Conservation (phyloP, 139 green algal species). For the Chlamydomonas incerta region DNA sequence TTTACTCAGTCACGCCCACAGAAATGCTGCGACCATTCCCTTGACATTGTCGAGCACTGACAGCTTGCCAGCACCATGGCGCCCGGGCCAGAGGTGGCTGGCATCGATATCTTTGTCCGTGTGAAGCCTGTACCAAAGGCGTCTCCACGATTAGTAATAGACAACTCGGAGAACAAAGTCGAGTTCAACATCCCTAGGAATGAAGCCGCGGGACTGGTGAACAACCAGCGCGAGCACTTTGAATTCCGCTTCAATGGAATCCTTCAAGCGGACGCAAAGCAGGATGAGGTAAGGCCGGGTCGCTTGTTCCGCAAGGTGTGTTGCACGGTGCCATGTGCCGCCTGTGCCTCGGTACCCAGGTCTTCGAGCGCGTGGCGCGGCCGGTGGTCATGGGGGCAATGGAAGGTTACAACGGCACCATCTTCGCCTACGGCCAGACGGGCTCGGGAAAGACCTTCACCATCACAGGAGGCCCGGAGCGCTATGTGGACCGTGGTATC, state of each 20-base stretch:
- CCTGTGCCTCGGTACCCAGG: slow-evolving; percentile 61
- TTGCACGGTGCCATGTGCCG: no score
- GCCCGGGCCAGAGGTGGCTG: slow-evolving; percentile 14
- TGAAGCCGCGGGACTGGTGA: slow-evolving; percentile 69
- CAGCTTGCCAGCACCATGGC: slow-evolving; percentile 7
- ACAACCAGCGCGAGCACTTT: slow-evolving; percentile 87
- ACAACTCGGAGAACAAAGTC: slow-evolving; percentile 57
- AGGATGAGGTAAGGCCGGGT: slow-evolving; percentile 80
- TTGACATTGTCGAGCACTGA: no score
- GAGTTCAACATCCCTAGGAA: slow-evolving; percentile 69
- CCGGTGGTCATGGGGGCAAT: slow-evolving; percentile 68
- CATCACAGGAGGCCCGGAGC: slow-evolving; percentile 76
- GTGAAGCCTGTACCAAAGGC: slow-evolving; percentile 62
- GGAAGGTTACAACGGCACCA: slow-evolving; percentile 87
- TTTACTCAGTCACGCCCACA: no score
- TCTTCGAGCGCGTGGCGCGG: slow-evolving; percentile 85
- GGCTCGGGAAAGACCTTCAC: slow-evolving; percentile 87
- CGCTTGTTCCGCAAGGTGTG: no score
- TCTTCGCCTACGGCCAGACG: slow-evolving; percentile 91
- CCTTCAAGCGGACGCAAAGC: slow-evolving; percentile 79
- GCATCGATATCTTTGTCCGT: slow-evolving; percentile 77
- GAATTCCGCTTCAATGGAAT: slow-evolving; percentile 88
- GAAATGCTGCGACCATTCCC: no score
- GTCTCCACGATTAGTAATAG: slow-evolving; percentile 45
- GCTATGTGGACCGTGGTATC: slow-evolving; percentile 82